Conservation (phyloP, 2,329 filamentous ascomycete species). For the Scedosporium dehoogii region DNA sequence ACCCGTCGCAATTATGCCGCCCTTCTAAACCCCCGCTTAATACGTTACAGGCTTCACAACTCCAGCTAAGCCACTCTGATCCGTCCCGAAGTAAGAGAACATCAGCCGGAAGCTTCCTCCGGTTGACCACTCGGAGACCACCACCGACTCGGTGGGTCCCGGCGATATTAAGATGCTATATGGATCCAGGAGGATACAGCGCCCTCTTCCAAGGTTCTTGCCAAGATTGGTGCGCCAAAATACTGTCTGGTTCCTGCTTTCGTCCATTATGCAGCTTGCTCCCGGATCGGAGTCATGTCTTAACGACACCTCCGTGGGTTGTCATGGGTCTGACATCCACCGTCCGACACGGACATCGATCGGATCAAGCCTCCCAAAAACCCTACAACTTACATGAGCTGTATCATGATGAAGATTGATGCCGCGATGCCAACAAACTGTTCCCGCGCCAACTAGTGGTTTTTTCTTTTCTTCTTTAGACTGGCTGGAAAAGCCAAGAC, state of each 20-base stretch:
- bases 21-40: background rate
- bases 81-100: background rate
- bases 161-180: background rate
- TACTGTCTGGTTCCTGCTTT: background rate
- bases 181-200: background rate
- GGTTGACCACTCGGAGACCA: background rate
- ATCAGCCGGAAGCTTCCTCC: background rate
- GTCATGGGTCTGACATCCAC: background rate
- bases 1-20: background rate
- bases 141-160: background rate
- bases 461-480: background rate
- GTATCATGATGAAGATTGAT: too few relatives aligned
- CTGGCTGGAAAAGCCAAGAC: background rate
- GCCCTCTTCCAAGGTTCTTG: background rate
- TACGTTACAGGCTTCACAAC: too few relatives aligned
- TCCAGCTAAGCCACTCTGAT: background rate
- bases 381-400: background rate
- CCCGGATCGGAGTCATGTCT: background rate
- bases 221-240: background rate
- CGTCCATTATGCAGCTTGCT: background rate
- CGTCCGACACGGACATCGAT: background rate
- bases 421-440: too few relatives aligned
- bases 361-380: background rate
- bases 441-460: too few relatives aligned
- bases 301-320: background rate